Conservation (phyloP, 148 eudicot genomes). For the Pouteria glomerata region DNA sequence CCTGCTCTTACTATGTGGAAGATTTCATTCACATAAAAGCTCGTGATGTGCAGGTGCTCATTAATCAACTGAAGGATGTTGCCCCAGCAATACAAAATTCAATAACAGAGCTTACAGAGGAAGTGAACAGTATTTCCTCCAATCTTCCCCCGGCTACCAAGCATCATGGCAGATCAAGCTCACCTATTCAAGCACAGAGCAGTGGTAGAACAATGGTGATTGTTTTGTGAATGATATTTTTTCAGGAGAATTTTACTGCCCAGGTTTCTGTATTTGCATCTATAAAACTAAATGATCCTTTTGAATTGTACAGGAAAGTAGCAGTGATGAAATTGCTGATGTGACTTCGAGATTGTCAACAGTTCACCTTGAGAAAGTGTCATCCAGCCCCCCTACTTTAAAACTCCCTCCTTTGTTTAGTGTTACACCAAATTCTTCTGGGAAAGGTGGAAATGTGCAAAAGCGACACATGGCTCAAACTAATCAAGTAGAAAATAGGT, state of each 20-base stretch:
- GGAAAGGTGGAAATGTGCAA: constrained; percentile 61
- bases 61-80: constrained; percentile 85
- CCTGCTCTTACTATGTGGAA: background rate
- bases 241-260: background rate
- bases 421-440: constrained; percentile 73
- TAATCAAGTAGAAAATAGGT: constrained; percentile 38
- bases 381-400: constrained; percentile 65
- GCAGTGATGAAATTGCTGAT: constrained; percentile 58
- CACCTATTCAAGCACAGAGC: constrained; percentile 70
- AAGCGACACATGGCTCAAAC: constrained; percentile 47
- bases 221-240: background rate
- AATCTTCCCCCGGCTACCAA: constrained; percentile 47
- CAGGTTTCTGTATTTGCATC: background rate
- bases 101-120: constrained; percentile 72
- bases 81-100: constrained; percentile 85
- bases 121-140: constrained; percentile 64
- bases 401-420: constrained; percentile 93
- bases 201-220: constrained; percentile 61
- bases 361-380: constrained; percentile 72
- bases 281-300: constrained; percentile 7
- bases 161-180: constrained; percentile 42
- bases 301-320: constrained; percentile 53
- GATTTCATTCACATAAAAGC: background rate
- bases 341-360: constrained; percentile 57
- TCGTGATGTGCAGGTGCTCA: constrained; percentile 52